phyloP scores from a whole-genome alignment of 352 stramenopile species.

The Phytopythium helicoides region DNA sequence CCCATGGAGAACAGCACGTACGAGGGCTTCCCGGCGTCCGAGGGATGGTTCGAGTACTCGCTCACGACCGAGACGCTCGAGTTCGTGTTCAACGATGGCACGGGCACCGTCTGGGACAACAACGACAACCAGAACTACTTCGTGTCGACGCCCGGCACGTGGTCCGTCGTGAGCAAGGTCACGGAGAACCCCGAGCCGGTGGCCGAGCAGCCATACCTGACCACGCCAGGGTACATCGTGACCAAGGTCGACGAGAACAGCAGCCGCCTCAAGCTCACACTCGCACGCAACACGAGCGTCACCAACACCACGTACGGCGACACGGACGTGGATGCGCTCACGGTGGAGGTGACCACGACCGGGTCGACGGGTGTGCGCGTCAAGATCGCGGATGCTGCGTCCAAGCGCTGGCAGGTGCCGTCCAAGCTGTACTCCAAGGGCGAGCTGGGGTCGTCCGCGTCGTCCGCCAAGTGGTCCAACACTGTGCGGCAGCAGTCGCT shows the following conservation, averaged over 20 bases:
- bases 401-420: constrained; percentile 53
- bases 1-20: constrained; percentile 13
- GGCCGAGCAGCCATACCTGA: constrained; percentile 7
- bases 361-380: constrained; percentile 35
- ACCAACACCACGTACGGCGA: constrained; percentile 24
- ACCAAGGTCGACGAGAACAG: constrained; percentile 6
- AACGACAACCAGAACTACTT: constrained; percentile 31
- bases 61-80: constrained; percentile 13
- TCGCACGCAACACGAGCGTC: constrained; percentile 1
- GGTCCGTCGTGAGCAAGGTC: constrained; percentile 22
- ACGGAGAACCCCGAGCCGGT: constrained; percentile 7
- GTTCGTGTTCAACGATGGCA: constrained; percentile 30
- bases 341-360: constrained; percentile 34
- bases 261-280: constrained; percentile 1
- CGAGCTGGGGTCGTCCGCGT: constrained; percentile 10
- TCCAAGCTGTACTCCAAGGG: constrained; percentile 29
- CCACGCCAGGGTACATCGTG: constrained; percentile 1
- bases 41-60: constrained; percentile 27
- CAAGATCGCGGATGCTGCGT: constrained; percentile 36
- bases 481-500: constrained; percentile 1
- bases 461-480: constrained; percentile 4
- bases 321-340: constrained; percentile 31
- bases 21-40: constrained; percentile 11
- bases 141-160: constrained; percentile 12
- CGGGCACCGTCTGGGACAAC: constrained; percentile 27